Base-by-base conservation (phyloP, 306 rosid species). In the Macrotyloma uniflorum region DNA sequence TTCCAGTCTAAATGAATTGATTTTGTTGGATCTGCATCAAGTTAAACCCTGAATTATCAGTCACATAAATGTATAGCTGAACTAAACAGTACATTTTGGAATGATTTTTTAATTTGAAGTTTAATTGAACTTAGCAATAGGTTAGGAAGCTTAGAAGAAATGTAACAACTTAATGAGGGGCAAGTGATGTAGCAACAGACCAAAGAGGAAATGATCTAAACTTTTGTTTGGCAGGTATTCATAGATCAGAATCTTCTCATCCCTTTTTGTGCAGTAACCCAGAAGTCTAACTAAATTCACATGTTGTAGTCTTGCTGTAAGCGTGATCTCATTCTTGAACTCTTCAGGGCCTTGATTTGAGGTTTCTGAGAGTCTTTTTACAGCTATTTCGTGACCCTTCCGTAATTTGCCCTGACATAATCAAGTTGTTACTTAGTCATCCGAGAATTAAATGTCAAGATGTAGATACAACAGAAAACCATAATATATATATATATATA, bases 181-280 rank as follows among this genome's bases (percentile, higher is more conserved):
- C 49, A 59, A 75, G 70, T 46, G 45, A 23, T 18, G 40, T 76
- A 36, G 30, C 22, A 16, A 54, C 84, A 26, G 18, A 88, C 90
- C 87, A 59, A 88, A 82, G 58, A 88, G 92, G 54, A 82, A 86
- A 42, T 23, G 23, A 77, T 88, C 84, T 77, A 88, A 81, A 84
- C 91, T 88, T 79, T 69, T 86, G 77, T 83, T 85, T 53, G 85
- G 89, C 51, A 88, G 85, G 51, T 81, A 86, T 66, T 88, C 88
- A 36, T 88, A 86, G 58, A 88, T 76, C 35, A 88, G 40, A 83
- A 82, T 85, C 84, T 77, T 89, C 70, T 86, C 90, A 19, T 86
- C 79, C 57, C 20, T 84, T 70, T 83, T 67, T 15, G 80, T 74
- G 80, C 87, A 85, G 46, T 74, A 86, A 20, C 93, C 93, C 61